Evolutionary conservation across 148 eudicot species (phyloP), one percentile per base, ranked within the genome.

Genomic region (Rhododendron mucronatum): DNA sequence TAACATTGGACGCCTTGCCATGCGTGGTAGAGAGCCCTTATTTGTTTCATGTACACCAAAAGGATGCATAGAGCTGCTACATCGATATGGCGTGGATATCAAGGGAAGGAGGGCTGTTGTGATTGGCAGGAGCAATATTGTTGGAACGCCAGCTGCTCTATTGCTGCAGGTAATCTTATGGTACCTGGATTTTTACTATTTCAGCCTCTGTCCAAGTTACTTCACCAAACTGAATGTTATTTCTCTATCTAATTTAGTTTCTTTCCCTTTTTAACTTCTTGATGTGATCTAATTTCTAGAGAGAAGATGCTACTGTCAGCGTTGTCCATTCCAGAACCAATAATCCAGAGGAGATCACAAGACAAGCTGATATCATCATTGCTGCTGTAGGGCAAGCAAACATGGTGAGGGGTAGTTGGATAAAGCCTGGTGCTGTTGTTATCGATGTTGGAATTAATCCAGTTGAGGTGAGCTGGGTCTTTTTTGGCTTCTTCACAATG

Each of bases 21-120:
- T 97, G 99, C 88, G 98, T 67, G 99, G 92, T 81, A 92, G 96
- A 92, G 98, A 95, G 48, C 98, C 99, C 11, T 84, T 94, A 86
- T 97, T 95, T 89, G 98, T 97, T 81, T 97, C 98, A 3, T 97
- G 98, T 88, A 94, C 99, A 30, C 99, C 99, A 2, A 97, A 94
- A 92, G 99, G 99, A 75, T 97, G 99, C 91, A 93, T 76, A 82
- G 98, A 97, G 91, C 90, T 97, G 87, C 87, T 97, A 89, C 98
- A 91, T 86, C 93, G 99, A 88, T 91, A 92, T 89, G 93, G 91
- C 47, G 86, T 95, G 80, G 90, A 90, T 57, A 94, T 97, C 61
- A 94, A 93, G 88, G 98, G 98, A 47, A 95, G 91, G 88, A 92
- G 90, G 78, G 99, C 98, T 61, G 99, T 95, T 86, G 99, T 97